Conservation (phyloP, 495 filamentous ascomycete genomes). For the Penicillium angulare region DNA sequence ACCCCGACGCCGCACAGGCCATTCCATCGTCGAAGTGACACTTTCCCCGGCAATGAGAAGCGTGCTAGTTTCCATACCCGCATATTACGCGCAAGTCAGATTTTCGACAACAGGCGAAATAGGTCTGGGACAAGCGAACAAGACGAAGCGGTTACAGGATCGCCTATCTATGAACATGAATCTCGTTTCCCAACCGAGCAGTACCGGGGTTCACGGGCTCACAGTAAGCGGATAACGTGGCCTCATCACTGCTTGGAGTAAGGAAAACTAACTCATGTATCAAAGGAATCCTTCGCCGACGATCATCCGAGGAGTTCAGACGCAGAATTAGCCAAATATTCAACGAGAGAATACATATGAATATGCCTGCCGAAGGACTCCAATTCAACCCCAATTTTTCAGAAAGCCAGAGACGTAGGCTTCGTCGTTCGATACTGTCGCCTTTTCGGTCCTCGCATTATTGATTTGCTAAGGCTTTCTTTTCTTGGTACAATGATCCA, state of each 20-base stretch:
- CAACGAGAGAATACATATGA: constrained; percentile 35
- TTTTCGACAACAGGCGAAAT: not conserved
- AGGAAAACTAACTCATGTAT: not conserved
- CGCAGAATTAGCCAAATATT: constrained; percentile 38
- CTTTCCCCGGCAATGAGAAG: constrained; percentile 1
- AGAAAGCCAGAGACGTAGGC: constrained; percentile 3
- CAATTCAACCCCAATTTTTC: constrained; percentile 21
- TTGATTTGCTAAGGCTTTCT: too few relatives aligned
- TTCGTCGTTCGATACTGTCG: constrained; percentile 19
- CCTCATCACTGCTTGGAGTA: not conserved
- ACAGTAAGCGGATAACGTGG: constrained; percentile 12
- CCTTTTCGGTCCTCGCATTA: constrained; percentile 7
- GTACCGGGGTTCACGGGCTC: constrained; percentile 7
- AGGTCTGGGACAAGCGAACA: not conserved
- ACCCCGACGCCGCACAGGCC: not conserved
- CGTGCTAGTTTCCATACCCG: constrained; percentile 20
- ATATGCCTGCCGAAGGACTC: constrained; percentile 21
- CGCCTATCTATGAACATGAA: not conserved
- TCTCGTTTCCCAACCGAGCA: constrained; percentile 6
- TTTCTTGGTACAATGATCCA: too few relatives aligned
- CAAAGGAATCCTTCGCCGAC: constrained; percentile 26
- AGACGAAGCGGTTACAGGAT: constrained; percentile 2
- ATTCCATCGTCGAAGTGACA: constrained; percentile 10
- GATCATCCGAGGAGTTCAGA: constrained; percentile 40
- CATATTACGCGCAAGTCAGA: constrained; percentile 5